Evolutionary conservation across 805 yeast genomes (phyloP).

Genomic region (Teunomyces panamensis): DNA sequence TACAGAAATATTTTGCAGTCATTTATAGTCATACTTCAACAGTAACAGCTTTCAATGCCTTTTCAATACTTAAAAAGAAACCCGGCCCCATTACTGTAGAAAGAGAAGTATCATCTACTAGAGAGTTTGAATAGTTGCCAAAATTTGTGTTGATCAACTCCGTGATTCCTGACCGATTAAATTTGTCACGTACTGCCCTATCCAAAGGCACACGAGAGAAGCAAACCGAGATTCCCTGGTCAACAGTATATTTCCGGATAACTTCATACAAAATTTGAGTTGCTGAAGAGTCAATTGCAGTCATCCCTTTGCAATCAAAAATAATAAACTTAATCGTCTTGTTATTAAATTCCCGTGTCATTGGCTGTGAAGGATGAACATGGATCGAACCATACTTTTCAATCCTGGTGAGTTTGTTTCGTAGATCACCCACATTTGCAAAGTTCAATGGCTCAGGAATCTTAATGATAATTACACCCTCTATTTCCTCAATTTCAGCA

Average conservation of each 20-base stretch:
- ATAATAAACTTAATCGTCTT: constrained; percentile 51
- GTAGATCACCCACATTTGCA: constrained; percentile 78
- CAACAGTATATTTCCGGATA: constrained; percentile 49
- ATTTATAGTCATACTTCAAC: not conserved
- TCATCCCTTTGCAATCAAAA: constrained; percentile 81
- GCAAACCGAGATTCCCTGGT: constrained; percentile 52
- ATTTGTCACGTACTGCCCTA: constrained; percentile 43
- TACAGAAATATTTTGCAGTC: not conserved
- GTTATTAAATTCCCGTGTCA: constrained; percentile 41
- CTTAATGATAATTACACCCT: constrained; percentile 73
- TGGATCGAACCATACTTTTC: constrained; percentile 74
- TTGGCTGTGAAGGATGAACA: constrained; percentile 73
- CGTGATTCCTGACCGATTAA: constrained; percentile 56
- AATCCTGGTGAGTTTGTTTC: constrained; percentile 60
- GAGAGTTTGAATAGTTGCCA: constrained; percentile 8
- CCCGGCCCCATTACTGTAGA: constrained; percentile 18
- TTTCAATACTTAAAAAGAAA: constrained; percentile 52
- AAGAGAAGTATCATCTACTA: constrained; percentile 19
- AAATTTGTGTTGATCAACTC: constrained; percentile 20
- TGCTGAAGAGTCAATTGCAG: constrained; percentile 75
- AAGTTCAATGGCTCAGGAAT: constrained; percentile 88
- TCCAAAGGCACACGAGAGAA: constrained; percentile 59
- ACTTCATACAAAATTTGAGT: constrained; percentile 67
- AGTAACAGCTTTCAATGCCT: constrained; percentile 51
- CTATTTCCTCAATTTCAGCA: constrained; percentile 45